Percentiles rank a stretch among this genome's conserved stretches.
These are phyloP conservation scores for Angomonas deanei DNA, from an alignment of 208 protist genomes.

Conservation along the genomic window DNA sequence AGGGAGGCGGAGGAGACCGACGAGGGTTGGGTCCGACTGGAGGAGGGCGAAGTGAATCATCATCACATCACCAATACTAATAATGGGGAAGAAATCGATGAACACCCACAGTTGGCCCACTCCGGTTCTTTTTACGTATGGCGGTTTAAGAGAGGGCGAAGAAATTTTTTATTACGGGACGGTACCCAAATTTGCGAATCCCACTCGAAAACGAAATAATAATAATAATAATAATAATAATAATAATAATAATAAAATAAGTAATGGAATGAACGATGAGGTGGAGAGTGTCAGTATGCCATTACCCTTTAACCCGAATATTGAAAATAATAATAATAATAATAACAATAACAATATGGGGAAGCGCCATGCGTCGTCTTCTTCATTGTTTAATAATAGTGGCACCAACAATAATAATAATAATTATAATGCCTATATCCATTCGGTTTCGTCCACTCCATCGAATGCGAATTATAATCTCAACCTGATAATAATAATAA, in stretches of 20 bases:
- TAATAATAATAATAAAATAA: constrained; percentile 6
- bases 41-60: constrained; percentile 16
- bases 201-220: constrained; percentile 10
- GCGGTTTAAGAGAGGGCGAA: constrained; percentile 36
- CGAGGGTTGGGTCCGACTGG: constrained; percentile 40
- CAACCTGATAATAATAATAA: no score
- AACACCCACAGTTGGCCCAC: constrained; percentile 3
- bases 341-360: background rate
- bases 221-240: constrained; percentile 5
- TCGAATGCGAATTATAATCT: no score
- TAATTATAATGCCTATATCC: background rate
- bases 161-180: constrained; percentile 65
- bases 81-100: background rate
- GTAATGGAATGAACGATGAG: background rate
- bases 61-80: background rate
- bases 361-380: background rate
- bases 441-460: no score
- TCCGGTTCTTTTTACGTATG: constrained; percentile 63
- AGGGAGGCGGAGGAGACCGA: constrained; percentile 48
- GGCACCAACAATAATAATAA: constrained; percentile 1
- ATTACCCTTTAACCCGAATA: no score
- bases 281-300: background rate
- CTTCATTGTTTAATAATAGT: no score
- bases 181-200: constrained; percentile 65
- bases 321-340: constrained; percentile 7